Conservation (phyloP, 176 grass and related monocot genomes). For the Lolium perenne region DNA sequence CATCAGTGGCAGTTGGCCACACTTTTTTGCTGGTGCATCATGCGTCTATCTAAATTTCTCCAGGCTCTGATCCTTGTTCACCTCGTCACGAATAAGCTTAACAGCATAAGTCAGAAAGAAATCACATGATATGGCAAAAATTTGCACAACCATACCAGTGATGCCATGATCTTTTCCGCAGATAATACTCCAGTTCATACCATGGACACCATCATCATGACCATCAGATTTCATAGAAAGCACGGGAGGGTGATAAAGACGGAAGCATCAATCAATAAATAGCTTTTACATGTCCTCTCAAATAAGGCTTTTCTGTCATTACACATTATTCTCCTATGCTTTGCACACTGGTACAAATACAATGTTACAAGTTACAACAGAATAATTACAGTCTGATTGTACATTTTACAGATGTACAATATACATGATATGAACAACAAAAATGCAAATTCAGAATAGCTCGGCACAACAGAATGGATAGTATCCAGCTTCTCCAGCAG, state of each 20-base stretch:
- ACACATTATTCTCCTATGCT: constrained; percentile 9
- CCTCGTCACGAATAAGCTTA: background rate
- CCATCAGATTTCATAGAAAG: background rate
- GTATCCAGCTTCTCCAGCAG: constrained; percentile 58
- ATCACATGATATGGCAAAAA: background rate
- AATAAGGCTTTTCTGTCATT: background rate
- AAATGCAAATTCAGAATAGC: constrained; percentile 57
- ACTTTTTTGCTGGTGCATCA: background rate
- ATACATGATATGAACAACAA: constrained; percentile 25
- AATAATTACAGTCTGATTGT: constrained; percentile 41
- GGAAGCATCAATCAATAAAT: background rate
- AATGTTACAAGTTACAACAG: constrained; percentile 58
- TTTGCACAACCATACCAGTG: background rate
- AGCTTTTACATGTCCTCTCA: background rate
- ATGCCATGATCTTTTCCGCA: background rate
- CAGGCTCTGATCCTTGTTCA: background rate
- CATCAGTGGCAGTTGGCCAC: background rate
- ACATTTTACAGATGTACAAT: constrained; percentile 42
- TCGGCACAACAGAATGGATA: constrained; percentile 70
- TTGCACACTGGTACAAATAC: constrained; percentile 21
- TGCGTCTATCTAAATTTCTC: background rate
- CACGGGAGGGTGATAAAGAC: background rate
- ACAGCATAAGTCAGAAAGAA: background rate
- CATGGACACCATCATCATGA: background rate
- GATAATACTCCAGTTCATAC: background rate